A percentile compares a stretch with the other conserved stretches of the same genome.
Conservation (phyloP, 805 yeast genomes). For the Alloascoidea africana region DNA sequence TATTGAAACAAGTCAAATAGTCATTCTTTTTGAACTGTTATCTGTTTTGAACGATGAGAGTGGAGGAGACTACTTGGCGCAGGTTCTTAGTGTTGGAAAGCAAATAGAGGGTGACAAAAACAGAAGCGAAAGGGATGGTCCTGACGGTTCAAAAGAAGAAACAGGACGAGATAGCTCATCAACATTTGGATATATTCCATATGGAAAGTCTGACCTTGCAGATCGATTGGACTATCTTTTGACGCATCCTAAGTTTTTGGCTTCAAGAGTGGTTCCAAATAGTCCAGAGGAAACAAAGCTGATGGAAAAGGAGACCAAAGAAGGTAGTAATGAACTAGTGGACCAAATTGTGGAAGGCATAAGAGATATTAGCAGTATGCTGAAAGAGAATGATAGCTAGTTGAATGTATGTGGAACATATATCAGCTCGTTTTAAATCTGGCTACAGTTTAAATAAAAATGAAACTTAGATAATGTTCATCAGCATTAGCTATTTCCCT, state of each 20-base stretch:
- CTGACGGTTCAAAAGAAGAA: constrained; percentile 9
- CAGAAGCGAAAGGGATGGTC: background rate
- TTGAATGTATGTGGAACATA: too few relatives aligned
- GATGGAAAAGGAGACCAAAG: constrained; percentile 31
- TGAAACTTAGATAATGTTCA: too few relatives aligned
- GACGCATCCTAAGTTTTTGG: constrained; percentile 75
- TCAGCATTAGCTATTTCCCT: too few relatives aligned
- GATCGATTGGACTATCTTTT: constrained; percentile 55
- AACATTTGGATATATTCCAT: constrained; percentile 13
- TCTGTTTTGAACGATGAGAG: constrained; percentile 33
- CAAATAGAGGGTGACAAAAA: background rate
- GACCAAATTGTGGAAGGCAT: constrained; percentile 33
- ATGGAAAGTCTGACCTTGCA: constrained; percentile 43
- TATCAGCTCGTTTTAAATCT: too few relatives aligned
- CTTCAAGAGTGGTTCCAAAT: constrained; percentile 50
- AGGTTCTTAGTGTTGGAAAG: constrained; percentile 1
- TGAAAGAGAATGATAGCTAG: too few relatives aligned
- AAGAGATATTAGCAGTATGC: constrained; percentile 21
- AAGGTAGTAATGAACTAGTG: constrained; percentile 23
- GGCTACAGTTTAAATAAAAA: too few relatives aligned
- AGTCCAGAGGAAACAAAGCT: constrained; percentile 48
- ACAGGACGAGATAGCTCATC: constrained; percentile 12
- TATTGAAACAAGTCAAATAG: constrained; percentile 55
- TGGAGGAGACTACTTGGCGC: constrained; percentile 26
- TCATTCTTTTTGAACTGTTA: constrained; percentile 35